Percentiles rank a stretch among this genome's conserved stretches.
Evolutionary conservation across 345 rosid species (phyloP).

Genomic region (thale cress (Arabidopsis thaliana)): DNA sequence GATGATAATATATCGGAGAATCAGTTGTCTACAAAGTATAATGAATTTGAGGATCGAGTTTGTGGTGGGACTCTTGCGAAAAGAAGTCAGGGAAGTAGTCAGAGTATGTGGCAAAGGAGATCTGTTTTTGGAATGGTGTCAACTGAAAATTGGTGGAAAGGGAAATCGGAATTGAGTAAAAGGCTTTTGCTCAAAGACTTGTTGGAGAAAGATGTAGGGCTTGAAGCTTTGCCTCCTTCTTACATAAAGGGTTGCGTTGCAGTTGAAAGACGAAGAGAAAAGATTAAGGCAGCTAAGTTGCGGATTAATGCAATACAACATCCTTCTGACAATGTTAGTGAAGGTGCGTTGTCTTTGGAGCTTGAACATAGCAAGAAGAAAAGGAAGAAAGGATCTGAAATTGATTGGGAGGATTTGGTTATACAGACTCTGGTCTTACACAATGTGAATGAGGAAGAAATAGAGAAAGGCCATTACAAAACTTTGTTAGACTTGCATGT

Average conservation of each 20-base stretch:
- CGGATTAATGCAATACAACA: constrained; percentile 57
- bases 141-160: constrained; percentile 78
- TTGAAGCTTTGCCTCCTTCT: constrained; percentile 66
- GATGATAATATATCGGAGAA: constrained; percentile 58
- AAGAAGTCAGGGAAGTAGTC: background rate
- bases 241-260: constrained; percentile 59
- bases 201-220: constrained; percentile 77
- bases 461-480: constrained; percentile 81
- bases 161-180: constrained; percentile 70
- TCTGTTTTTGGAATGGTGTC: constrained; percentile 23
- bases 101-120: background rate
- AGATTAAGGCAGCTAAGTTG: constrained; percentile 68
- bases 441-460: constrained; percentile 74
- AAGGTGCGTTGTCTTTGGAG: constrained; percentile 20
- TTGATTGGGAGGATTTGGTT: constrained; percentile 89
- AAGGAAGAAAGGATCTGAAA: constrained; percentile 46
- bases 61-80: constrained; percentile 20
- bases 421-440: constrained; percentile 80
- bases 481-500: constrained; percentile 68
- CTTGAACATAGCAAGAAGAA: constrained; percentile 53
- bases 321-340: constrained; percentile 45
- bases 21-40: constrained; percentile 53
- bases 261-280: constrained; percentile 59
- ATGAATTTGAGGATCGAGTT: constrained; percentile 47
- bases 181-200: constrained; percentile 68